Base-by-base conservation (phyloP, 2,329 filamentous ascomycete genomes). In the Aspergillus alliaceus region DNA sequence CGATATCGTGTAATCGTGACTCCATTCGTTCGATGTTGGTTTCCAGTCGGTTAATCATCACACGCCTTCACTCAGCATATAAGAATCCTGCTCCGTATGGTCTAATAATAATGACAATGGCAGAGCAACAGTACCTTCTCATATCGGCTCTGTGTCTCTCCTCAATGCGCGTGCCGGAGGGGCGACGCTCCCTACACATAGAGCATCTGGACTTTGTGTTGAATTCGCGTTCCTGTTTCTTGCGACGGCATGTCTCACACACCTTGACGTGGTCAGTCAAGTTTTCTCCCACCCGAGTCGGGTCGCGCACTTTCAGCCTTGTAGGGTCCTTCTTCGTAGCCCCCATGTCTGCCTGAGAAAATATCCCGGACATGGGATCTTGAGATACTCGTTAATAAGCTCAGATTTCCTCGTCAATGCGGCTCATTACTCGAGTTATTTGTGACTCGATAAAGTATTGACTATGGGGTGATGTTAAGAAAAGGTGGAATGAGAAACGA, bases 41-140 rank as follows among this genome's bases (percentile, higher is more conserved):
- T 50, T 63, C 61, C 24, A 63, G 51, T 27, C 60, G 59, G 24
- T 62, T 57, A 32, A 63, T 58, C 61, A 63, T 61, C 37, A 52
- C 53, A n/a, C 56, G 60, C 29, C 58, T 62, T 51, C 29, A 47
- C 32, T 22, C 22, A 25, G 31, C 12, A 47, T 46, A n/a, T 46
- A n/a, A 32, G 46, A 40, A 24, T 54, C 51, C 31, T n/a, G 22
- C 24, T 14, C 9, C 24, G 20, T 8, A 24, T 15, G 11, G 37
- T 2, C 12, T 25, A 18, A 22, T 1, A 27, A 42, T 24, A 27
- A 39, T 44, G 29, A 53, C 18, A 9, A 9, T 34, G 24, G n/a
- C 51, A 42, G 34, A 18, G n/a, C 24, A 4, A 46, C 25, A 46
- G 42, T 47, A 48, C 44, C 40, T 50, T 54, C 48, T 29, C 27